Evolutionary conservation across 2,329 filamentous ascomycete genomes (phyloP).

Genomic region (Ophiostoma sp.): DNA sequence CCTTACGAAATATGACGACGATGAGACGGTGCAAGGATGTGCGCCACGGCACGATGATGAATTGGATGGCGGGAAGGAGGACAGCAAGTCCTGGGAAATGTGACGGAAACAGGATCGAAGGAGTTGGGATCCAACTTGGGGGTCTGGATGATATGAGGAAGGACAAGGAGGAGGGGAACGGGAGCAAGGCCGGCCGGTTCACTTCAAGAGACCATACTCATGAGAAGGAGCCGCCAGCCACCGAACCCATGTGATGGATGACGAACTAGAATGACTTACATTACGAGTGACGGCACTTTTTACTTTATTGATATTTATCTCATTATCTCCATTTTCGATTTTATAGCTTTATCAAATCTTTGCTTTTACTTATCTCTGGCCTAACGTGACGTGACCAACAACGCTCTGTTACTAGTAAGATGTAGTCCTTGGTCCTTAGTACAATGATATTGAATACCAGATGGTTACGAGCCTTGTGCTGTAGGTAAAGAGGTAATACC

Average conservation of each 20-base stretch:
- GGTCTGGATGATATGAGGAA: constrained; percentile 6
- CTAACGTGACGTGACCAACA: not conserved
- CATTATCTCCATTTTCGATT: not conserved
- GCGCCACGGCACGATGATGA: constrained; percentile 1
- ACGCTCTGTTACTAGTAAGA: not conserved
- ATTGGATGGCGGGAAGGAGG: not conserved
- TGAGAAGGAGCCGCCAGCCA: not conserved
- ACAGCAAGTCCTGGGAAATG: not conserved
- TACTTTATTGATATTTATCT: not conserved
- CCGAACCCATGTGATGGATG: not conserved
- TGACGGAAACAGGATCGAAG: constrained; percentile 6
- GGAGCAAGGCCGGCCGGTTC: not conserved
- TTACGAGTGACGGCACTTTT: not conserved
- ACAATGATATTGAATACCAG: not conserved
- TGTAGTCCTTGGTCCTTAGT: too few species aligned
- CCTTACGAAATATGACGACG: constrained; percentile 4
- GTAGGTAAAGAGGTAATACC: too few species aligned
- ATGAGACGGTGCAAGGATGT: not conserved
- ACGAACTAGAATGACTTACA: constrained; percentile 2
- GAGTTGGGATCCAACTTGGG: not conserved
- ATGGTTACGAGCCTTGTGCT: not conserved
- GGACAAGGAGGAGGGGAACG: not conserved
- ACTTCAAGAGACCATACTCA: not conserved
- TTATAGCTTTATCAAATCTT: constrained; percentile 6
- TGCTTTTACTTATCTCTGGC: not conserved